Conservation (phyloP, 345 rosid species). For the Eutrema heterophyllum region DNA sequence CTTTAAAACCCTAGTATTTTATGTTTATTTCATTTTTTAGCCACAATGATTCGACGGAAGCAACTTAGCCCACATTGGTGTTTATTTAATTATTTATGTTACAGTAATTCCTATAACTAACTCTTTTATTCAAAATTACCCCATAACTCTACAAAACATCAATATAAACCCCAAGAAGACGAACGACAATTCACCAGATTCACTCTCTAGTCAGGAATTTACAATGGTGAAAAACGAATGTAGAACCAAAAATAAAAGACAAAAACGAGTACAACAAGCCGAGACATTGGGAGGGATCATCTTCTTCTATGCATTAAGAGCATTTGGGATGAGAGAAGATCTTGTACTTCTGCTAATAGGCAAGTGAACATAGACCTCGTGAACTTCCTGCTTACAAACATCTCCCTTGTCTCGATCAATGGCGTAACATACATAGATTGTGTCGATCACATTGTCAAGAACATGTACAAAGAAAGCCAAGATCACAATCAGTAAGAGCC, state of each 20-base stretch:
- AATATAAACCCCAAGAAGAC: slow-evolving; percentile 2
- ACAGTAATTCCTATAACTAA: background rate
- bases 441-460: slow-evolving; percentile 82
- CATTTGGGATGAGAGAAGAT: slow-evolving; percentile 31
- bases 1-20: background rate
- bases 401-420: slow-evolving; percentile 81
- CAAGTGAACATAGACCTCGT: slow-evolving; percentile 75
- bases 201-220: slow-evolving; percentile 22
- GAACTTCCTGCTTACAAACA: slow-evolving; percentile 78
- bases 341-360: slow-evolving; percentile 65
- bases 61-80: background rate
- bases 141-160: background rate
- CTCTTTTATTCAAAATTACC: background rate
- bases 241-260: background rate
- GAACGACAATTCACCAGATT: slow-evolving; percentile 6
- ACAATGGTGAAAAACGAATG: slow-evolving; percentile 18
- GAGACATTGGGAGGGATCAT: background rate
- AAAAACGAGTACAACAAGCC: slow-evolving; percentile 11
- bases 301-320: slow-evolving; percentile 37
- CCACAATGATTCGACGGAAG: background rate
- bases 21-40: background rate
- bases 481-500: slow-evolving; percentile 50
- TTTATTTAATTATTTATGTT: background rate
- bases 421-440: slow-evolving; percentile 76
- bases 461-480: slow-evolving; percentile 72